Evolutionary conservation across 2,329 filamentous ascomycete species (phyloP).

Genomic region (Cylindrodendrum hubeiense): DNA sequence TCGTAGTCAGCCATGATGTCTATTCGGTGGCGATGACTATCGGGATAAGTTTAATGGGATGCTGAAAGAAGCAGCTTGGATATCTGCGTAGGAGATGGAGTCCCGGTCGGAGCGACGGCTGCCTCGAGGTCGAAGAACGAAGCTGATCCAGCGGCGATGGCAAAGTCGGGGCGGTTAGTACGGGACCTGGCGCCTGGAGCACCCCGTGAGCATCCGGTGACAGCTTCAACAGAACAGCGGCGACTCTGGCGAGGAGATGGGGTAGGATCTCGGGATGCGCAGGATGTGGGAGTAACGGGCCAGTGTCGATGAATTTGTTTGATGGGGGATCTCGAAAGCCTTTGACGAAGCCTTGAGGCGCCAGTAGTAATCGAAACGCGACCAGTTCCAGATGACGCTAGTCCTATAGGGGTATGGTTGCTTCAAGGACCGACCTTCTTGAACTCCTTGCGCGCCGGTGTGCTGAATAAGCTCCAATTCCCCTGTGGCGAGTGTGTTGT

Average conservation of each 20-base stretch:
- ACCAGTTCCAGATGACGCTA: constrained; percentile 9
- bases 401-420: neutral
- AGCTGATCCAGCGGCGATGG: constrained; percentile 36
- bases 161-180: constrained; percentile 48
- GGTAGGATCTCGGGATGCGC: constrained; percentile 34
- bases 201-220: constrained; percentile 49
- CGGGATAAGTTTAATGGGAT: constrained; percentile 1
- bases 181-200: constrained; percentile 48
- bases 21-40: constrained; percentile 8
- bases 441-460: constrained; percentile 11
- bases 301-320: constrained; percentile 45
- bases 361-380: constrained; percentile 39
- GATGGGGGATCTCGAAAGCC: constrained; percentile 34
- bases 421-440: neutral
- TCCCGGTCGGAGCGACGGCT: constrained; percentile 18
- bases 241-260: constrained; percentile 31
- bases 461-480: constrained; percentile 22
- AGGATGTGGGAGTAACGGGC: constrained; percentile 31
- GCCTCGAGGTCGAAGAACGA: constrained; percentile 31
- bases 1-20: constrained; percentile 68
- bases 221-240: constrained; percentile 37
- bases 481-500: constrained; percentile 1
- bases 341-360: constrained; percentile 39
- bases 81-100: constrained; percentile 19
- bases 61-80: neutral